Evolutionary conservation across 306 rosid genomes (phyloP), one percentile per base, ranked within the genome.

Genomic region (Cicer chorassanicum): DNA sequence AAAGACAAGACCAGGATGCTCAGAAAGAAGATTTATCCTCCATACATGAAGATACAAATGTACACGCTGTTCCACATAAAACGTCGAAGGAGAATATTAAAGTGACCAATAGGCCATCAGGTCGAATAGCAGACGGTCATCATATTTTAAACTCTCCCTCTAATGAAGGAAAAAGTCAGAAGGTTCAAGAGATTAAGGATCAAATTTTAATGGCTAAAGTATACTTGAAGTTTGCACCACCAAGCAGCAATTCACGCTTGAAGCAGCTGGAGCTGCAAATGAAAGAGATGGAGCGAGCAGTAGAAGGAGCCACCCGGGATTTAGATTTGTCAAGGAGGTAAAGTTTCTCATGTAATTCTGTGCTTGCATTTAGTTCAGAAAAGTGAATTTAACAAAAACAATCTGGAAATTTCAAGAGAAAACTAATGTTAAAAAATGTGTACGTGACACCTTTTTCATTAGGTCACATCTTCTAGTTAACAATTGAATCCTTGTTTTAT

Each of bases 141-240:
- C 75, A 10, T 16, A 6, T 70, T 70, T 70, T 53, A 39, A 53
- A 70, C 19, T 4, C 75, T 39, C 39, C 5, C 38, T 51, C 50
- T 53, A 10, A 0, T 38, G 57, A 59, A 68, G 60, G 60, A 7
- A 39, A 72, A 68, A 59, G 61, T n/a, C 48, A 77, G 61, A 77
- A 77, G 70, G 45, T 77, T 77, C 70, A 38, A 69, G 81, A 69
- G 70, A 77, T 77, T 68, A 77, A 69, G 54, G 76, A 77, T 69
- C 76, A 77, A 69, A 70, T 77, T 45, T 15, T 12, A 18, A 46
- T 48, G 65, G 81, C 81, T 43, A 77, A 77, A 60, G 76, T 57
- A 68, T 77, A 77, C 81, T 77, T 77, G 63, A 77, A 69, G 29
- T 59, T 77, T 77, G 81, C 81, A 49, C 64, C 81, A 40, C 70